Evolutionary conservation across 2,329 filamentous ascomycete genomes (phyloP).

Genomic region (Penicillium aurantiogriseum): DNA sequence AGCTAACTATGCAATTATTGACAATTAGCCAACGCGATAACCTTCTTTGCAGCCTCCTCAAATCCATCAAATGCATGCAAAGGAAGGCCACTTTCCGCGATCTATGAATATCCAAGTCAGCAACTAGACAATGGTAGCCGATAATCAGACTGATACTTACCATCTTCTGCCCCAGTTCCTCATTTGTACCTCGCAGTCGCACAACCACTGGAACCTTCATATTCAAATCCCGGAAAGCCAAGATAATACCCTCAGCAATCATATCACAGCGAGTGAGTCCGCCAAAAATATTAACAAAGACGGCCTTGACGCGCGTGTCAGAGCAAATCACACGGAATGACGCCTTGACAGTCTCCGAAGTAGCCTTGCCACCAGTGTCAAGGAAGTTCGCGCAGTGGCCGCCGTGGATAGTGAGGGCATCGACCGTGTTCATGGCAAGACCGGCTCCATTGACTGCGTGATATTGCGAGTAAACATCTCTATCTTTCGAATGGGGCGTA

Average conservation of each 20-base stretch:
- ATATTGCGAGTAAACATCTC: background rate
- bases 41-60: conserved; percentile 68
- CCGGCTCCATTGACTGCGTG: conserved; percentile 75
- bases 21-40: conserved; percentile 42
- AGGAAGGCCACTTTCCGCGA: conserved; percentile 65
- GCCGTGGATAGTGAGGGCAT: conserved; percentile 67
- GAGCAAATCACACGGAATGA: conserved; percentile 71
- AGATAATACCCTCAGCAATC: conserved; percentile 72
- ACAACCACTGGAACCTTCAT: conserved; percentile 74
- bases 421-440: conserved; percentile 86
- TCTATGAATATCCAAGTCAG: conserved; percentile 37
- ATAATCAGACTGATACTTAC: conserved; percentile 34
- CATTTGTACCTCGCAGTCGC: conserved; percentile 71
- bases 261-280: conserved; percentile 73
- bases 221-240: conserved; percentile 68
- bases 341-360: conserved; percentile 72
- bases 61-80: conserved; percentile 73
- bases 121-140: background rate
- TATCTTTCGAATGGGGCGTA: background rate
- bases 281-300: conserved; percentile 71
- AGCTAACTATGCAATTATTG: background rate
- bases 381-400: conserved; percentile 78
- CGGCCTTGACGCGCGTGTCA: conserved; percentile 69
- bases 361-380: conserved; percentile 87
- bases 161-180: conserved; percentile 66